Percentiles rank a stretch among this genome's conserved stretches.
Conservation (phyloP, 768 basidiomycete genomes). For the Naganishia vishniacii region DNA sequence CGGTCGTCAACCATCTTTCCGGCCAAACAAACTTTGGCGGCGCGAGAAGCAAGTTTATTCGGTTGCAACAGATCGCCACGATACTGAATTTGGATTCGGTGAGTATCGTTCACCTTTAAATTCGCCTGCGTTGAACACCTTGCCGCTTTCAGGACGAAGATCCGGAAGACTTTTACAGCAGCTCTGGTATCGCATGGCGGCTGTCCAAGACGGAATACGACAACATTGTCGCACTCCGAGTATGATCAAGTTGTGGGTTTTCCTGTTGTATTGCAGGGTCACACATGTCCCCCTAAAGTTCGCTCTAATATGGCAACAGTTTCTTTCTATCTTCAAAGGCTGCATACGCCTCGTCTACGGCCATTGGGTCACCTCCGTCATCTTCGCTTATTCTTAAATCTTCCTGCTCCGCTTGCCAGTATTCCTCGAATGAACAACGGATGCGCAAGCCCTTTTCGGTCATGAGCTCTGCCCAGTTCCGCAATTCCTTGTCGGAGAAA, state of each 20-base stretch:
- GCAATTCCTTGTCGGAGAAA: slow-evolving; percentile 47
- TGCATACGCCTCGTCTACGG: slow-evolving; percentile 39
- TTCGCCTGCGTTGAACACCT: slow-evolving; percentile 17
- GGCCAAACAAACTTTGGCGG: slow-evolving; percentile 86
- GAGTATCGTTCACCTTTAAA: slow-evolving; percentile 51
- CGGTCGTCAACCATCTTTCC: slow-evolving; percentile 73
- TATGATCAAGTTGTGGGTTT: background rate
- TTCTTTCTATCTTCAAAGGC: slow-evolving; percentile 40
- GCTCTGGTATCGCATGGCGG: slow-evolving; percentile 86
- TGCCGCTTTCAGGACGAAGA: slow-evolving; percentile 70
- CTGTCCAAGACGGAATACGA: slow-evolving; percentile 71
- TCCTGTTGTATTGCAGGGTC: too few species aligned
- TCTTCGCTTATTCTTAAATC: slow-evolving; percentile 26
- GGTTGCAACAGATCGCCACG: slow-evolving; percentile 88
- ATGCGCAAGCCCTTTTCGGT: slow-evolving; percentile 49
- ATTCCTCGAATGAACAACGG: slow-evolving; percentile 42
- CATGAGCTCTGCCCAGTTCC: slow-evolving; percentile 48
- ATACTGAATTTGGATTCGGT: slow-evolving; percentile 72
- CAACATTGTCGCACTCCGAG: slow-evolving; percentile 54
- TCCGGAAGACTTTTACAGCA: slow-evolving; percentile 87
- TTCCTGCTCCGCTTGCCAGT: slow-evolving; percentile 29
- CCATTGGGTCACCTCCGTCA: slow-evolving; percentile 36
- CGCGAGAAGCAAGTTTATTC: slow-evolving; percentile 80
- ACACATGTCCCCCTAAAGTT: too few species aligned
- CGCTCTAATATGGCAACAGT: slow-evolving; percentile 48